phyloP scores from a whole-genome alignment of 1,139 yeast species.

The Sugiyamaella castrensis region DNA sequence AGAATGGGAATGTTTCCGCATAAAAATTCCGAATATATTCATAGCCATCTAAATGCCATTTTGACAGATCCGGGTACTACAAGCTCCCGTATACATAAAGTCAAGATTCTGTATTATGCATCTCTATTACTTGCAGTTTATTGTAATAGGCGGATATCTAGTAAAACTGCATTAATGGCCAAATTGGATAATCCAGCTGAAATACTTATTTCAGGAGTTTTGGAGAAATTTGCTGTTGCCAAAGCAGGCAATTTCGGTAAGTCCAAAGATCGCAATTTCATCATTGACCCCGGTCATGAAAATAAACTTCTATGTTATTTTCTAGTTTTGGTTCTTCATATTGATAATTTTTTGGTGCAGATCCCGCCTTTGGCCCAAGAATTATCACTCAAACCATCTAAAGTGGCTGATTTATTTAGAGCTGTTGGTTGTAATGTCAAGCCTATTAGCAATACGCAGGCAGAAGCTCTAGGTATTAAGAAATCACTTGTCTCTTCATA shows the following conservation, averaged over 20 bases:
- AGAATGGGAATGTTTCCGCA: conserved; percentile 62
- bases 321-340: conserved; percentile 66
- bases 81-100: conserved; percentile 49
- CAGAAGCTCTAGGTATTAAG: conserved; percentile 78
- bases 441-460: conserved; percentile 73
- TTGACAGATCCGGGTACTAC: conserved; percentile 34
- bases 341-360: conserved; percentile 73
- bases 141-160: conserved; percentile 61
- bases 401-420: conserved; percentile 63
- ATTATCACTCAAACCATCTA: conserved; percentile 75
- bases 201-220: conserved; percentile 64
- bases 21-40: conserved; percentile 53
- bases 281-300: conserved; percentile 82
- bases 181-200: conserved; percentile 70
- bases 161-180: conserved; percentile 59
- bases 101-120: conserved; percentile 73
- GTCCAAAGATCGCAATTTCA: conserved; percentile 59
- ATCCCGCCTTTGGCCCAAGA: conserved; percentile 82
- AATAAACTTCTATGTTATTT: conserved; percentile 81
- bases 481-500: conserved; percentile 61
- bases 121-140: conserved; percentile 79
- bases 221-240: conserved; percentile 64
- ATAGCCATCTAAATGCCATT: conserved; percentile 46
- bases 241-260: conserved; percentile 68
- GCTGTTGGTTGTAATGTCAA: conserved; percentile 81